A percentile compares a stretch with the other conserved stretches of the same genome.
phyloP scores from a whole-genome alignment of 768 basidiomycete species.

The Suillus fuscotomentosus region DNA sequence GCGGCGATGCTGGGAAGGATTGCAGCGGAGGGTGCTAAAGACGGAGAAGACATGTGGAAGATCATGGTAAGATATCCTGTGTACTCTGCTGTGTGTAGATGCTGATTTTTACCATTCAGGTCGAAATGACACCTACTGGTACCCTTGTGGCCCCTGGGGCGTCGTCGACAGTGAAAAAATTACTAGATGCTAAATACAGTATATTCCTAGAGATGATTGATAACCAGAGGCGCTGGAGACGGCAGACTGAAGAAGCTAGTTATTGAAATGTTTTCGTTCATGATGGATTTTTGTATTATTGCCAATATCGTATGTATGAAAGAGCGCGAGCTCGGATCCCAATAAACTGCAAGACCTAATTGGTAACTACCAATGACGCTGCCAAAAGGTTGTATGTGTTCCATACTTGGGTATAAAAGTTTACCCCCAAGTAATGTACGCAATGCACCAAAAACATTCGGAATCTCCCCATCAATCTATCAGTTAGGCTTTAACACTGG shows the following conservation, averaged over 20 bases:
- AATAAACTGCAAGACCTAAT: not conserved
- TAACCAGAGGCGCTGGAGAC: conserved; percentile 85
- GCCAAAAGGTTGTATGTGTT: not conserved
- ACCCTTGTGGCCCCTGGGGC: conserved; percentile 66
- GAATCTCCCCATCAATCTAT: not conserved
- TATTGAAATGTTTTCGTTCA: conserved; percentile 9
- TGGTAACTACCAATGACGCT: not conserved
- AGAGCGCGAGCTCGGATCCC: not conserved
- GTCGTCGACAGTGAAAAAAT: conserved; percentile 59
- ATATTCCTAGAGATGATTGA: conserved; percentile 90
- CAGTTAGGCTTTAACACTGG: not conserved
- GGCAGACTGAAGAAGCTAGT: conserved; percentile 65
- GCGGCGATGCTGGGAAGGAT: conserved; percentile 92
- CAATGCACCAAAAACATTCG: not conserved
- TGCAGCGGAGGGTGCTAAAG: conserved; percentile 61
- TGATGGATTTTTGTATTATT: not conserved
- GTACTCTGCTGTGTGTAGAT: not conserved
- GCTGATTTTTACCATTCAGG: conserved; percentile 38
- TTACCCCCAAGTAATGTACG: not conserved
- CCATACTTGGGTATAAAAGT: not conserved
- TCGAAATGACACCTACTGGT: conserved; percentile 90
- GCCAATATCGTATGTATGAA: not conserved
- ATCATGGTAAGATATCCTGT: conserved; percentile 68
- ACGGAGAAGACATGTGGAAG: conserved; percentile 76
- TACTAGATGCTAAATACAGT: conserved; percentile 90